These are phyloP conservation scores for Leptographium galeiforme DNA, from an alignment of 2,329 filamentous ascomycete genomes.

Conservation along the genomic window DNA sequence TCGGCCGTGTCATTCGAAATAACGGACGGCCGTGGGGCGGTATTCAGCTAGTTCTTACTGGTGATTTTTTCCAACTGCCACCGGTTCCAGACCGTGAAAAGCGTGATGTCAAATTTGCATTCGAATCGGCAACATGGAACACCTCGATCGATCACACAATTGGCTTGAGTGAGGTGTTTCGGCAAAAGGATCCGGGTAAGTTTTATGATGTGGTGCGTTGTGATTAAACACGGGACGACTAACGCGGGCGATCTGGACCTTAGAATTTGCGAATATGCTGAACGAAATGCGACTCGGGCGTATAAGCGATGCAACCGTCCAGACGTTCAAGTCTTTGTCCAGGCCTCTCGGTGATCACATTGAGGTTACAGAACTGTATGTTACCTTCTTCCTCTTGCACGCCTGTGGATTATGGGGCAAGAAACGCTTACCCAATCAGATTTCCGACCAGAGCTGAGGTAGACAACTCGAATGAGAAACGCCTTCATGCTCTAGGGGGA, in stretches of 20 bases:
- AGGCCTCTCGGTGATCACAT: constrained; percentile 61
- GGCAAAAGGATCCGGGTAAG: constrained; percentile 69
- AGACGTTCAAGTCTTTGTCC: constrained; percentile 59
- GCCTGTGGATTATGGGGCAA: constrained; percentile 11
- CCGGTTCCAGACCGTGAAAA: constrained; percentile 72
- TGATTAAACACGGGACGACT: constrained; percentile 13
- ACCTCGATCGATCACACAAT: constrained; percentile 94
- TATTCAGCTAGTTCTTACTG: constrained; percentile 89
- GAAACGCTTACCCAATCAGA: constrained; percentile 21
- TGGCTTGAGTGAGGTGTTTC: constrained; percentile 87
- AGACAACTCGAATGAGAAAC: constrained; percentile 66
- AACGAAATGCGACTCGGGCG: constrained; percentile 93
- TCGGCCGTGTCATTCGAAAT: constrained; percentile 74
- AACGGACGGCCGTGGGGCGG: constrained; percentile 90
- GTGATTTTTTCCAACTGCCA: constrained; percentile 94
- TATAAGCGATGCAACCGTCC: constrained; percentile 62
- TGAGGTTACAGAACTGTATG: constrained; percentile 71
- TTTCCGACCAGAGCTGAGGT: constrained; percentile 88
- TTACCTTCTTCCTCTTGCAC: neutral
- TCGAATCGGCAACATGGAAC: constrained; percentile 82
- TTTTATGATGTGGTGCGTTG: constrained; percentile 1
- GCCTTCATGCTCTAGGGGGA: constrained; percentile 61
- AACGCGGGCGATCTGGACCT: neutral
- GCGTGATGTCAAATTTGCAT: constrained; percentile 70
- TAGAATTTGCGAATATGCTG: constrained; percentile 82